Conservation (phyloP, 2,329 filamentous ascomycete genomes). For the Massarina eburnea region DNA sequence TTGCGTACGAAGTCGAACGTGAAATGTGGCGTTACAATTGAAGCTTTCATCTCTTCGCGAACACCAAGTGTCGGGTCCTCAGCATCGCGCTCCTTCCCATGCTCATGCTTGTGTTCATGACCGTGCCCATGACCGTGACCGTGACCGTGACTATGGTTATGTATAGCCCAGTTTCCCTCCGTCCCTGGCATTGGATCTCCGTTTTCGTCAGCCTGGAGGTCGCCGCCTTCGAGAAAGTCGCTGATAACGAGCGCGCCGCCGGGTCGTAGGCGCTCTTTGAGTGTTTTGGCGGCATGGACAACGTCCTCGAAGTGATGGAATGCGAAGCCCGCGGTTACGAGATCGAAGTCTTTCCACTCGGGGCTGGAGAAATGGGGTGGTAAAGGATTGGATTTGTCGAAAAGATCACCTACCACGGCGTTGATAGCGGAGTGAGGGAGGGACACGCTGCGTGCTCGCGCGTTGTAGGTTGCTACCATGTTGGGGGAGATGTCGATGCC, state of each 20-base stretch:
- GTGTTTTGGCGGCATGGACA: slow-evolving; percentile 57
- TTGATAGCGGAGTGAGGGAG: slow-evolving; percentile 19
- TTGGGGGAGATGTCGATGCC: slow-evolving; percentile 71
- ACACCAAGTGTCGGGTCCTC: slow-evolving; percentile 9
- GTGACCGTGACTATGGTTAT: slow-evolving; percentile 21
- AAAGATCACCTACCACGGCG: slow-evolving; percentile 41
- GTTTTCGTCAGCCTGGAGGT: slow-evolving; percentile 29
- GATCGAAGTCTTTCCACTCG: slow-evolving; percentile 45
- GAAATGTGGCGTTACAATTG: slow-evolving; percentile 69
- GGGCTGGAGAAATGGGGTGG: slow-evolving; percentile 23
- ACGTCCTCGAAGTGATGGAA: slow-evolving; percentile 61
- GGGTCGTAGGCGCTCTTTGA: slow-evolving; percentile 63
- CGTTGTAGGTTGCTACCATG: slow-evolving; percentile 71
- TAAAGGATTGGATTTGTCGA: slow-evolving; percentile 25
- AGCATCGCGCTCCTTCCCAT: slow-evolving; percentile 10
- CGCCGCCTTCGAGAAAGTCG: slow-evolving; percentile 64
- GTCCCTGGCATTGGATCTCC: slow-evolving; percentile 24
- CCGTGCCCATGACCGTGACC: slow-evolving; percentile 14
- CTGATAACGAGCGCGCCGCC: slow-evolving; percentile 69
- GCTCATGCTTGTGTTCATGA: slow-evolving; percentile 10
- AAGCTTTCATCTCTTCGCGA: slow-evolving; percentile 46
- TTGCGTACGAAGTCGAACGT: slow-evolving; percentile 58
- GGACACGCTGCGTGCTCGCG: slow-evolving; percentile 46
- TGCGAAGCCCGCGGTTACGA: slow-evolving; percentile 46
- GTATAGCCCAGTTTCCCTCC: slow-evolving; percentile 26